Evolutionary conservation across 768 basidiomycete species (phyloP).

Genomic region (Agaricus subrufescens): DNA sequence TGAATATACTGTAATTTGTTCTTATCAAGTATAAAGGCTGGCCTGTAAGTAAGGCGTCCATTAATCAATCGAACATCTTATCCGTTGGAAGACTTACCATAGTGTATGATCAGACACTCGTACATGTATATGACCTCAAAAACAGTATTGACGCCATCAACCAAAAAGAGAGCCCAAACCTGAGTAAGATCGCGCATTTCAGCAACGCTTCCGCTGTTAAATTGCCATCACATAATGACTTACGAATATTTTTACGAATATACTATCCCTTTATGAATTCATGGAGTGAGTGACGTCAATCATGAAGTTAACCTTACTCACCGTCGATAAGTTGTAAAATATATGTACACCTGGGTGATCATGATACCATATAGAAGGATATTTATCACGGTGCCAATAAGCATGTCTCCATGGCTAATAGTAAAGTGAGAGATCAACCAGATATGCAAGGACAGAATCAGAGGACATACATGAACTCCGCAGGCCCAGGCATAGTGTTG

Average conservation of each 20-base stretch:
- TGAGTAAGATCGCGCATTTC: background rate
- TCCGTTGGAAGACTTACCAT: conserved; percentile 26
- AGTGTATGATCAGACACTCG: conserved; percentile 39
- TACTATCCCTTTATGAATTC: conserved; percentile 30
- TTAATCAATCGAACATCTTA: background rate
- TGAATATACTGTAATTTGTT: conserved; percentile 3
- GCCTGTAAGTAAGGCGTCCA: conserved; percentile 8
- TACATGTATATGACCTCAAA: conserved; percentile 44
- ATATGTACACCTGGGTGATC: conserved; percentile 43
- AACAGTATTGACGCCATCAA: conserved; percentile 42
- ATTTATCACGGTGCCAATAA: background rate
- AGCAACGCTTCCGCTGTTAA: conserved; percentile 13
- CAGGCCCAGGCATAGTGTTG: too few species aligned
- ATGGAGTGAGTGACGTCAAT: background rate
- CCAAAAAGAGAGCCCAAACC: conserved; percentile 27
- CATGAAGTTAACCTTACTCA: background rate
- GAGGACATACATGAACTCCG: too few species aligned
- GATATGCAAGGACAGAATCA: too few species aligned
- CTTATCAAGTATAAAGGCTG: conserved; percentile 8
- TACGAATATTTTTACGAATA: conserved; percentile 31
- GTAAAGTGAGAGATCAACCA: too few species aligned
- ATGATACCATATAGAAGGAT: conserved; percentile 42
- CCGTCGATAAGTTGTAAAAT: conserved; percentile 32
- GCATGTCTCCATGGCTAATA: conserved; percentile 5
- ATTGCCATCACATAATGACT: conserved; percentile 29